phyloP scores from a whole-genome alignment of 306 rosid genomes.

The Prunus fruticosa region DNA sequence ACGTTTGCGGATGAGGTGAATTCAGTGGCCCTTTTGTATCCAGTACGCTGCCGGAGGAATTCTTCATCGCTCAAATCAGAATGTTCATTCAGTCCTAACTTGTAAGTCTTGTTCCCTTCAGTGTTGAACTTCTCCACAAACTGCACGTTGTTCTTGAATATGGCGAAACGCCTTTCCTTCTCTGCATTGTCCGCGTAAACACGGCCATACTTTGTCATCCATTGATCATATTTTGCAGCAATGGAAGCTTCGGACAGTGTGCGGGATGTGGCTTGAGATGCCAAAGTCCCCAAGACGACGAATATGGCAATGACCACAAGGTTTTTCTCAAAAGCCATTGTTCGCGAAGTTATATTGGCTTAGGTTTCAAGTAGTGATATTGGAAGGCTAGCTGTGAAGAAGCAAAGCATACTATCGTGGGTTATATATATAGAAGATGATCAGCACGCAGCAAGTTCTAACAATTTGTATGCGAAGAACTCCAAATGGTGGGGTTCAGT shows the following conservation, averaged over 20 bases:
- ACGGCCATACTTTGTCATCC: conserved; percentile 25
- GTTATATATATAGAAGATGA: too few species aligned
- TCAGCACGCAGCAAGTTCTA: too few species aligned
- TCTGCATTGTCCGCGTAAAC: conserved; percentile 20
- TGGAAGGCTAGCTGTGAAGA: too few species aligned
- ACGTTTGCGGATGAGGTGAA: not conserved
- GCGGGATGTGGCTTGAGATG: conserved; percentile 26
- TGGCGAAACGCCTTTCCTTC: conserved; percentile 24
- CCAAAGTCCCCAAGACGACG: conserved; percentile 8
- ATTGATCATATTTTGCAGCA: conserved; percentile 23
- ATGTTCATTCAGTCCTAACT: conserved; percentile 21
- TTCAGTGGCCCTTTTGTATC: too few species aligned
- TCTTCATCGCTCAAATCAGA: too few species aligned
- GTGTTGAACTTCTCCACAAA: conserved; percentile 31
- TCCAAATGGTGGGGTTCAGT: too few species aligned
- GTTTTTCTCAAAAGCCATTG: not conserved
- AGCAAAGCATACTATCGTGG: too few species aligned
- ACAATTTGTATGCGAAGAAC: too few species aligned
- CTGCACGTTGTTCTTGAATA: conserved; percentile 28
- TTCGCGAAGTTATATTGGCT: not conserved
- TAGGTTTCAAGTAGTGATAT: too few species aligned
- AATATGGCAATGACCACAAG: not conserved
- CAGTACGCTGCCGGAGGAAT: too few species aligned
- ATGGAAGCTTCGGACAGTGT: conserved; percentile 4
- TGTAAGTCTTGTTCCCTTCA: conserved; percentile 23